Evolutionary conservation across 352 stramenopile species (phyloP).

Genomic region (Pythium sp.): DNA sequence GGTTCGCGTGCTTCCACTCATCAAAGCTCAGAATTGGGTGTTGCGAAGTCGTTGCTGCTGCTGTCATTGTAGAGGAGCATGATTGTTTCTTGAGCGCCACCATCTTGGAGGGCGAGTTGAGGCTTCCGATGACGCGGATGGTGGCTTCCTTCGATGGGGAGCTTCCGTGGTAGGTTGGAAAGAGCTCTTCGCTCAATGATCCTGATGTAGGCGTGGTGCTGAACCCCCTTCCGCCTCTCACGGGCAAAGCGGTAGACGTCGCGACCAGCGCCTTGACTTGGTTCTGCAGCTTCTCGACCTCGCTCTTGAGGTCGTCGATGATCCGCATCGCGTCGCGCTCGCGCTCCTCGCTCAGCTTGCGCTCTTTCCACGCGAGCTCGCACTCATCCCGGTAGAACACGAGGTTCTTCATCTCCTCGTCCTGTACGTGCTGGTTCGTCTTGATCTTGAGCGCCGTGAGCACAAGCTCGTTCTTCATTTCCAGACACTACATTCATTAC

Average conservation of each 20-base stretch:
- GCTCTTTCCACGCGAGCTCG: conserved; percentile 63
- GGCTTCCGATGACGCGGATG: not conserved
- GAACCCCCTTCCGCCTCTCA: not conserved
- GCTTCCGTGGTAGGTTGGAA: too few relatives aligned
- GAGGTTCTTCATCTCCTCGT: conserved; percentile 69
- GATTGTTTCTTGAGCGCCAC: conserved; percentile 19
- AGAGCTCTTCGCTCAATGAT: not conserved
- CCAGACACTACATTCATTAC: conserved; percentile 30
- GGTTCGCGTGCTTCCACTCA: conserved; percentile 55
- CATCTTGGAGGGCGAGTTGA: conserved; percentile 16
- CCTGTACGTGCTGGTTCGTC: conserved; percentile 56
- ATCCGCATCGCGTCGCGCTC: conserved; percentile 61
- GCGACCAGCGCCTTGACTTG: conserved; percentile 49
- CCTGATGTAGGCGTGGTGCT: not conserved
- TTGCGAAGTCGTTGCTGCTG: not conserved
- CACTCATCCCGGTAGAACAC: conserved; percentile 75
- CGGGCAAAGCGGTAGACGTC: conserved; percentile 8
- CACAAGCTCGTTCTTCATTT: conserved; percentile 73
- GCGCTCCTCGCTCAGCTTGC: conserved; percentile 47
- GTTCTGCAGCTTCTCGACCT: conserved; percentile 50
- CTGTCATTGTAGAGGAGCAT: not conserved
- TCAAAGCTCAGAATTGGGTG: conserved; percentile 44
- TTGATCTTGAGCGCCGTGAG: conserved; percentile 52
- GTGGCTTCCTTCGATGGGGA: conserved; percentile 14
- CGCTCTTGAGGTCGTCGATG: conserved; percentile 63